Evolutionary conservation across 2,329 filamentous ascomycete genomes (phyloP), one percentile per base, ranked within the genome.

Genomic region (Pestalotiopsis sp.): DNA sequence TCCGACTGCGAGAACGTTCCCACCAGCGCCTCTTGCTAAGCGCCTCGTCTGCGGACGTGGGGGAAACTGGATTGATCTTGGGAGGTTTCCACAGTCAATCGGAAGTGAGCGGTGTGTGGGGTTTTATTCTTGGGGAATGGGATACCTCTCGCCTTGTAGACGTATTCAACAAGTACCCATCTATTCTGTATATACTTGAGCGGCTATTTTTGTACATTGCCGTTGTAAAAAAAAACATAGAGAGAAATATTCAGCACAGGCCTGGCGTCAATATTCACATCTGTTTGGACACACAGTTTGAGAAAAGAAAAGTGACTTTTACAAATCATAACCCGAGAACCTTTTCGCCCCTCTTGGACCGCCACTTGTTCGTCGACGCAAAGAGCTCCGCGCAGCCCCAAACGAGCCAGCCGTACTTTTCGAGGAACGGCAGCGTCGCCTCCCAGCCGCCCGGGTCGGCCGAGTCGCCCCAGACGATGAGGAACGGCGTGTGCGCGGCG

Each of bases 1-100:
- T 91, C 89, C 66, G 91, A 81, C 48, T 86, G 84, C 89, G 88
- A 93, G 66, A 94, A 75, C 55, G 62, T 75, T 7, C 75, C 75
- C 2, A 64, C 66, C 10, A 68, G 70, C 7, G 71, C 72, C 62
- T 72, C 73, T 40, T 75, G 74, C 66, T 75, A 69, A 56, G 60
- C 48, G 52, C 4, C 14, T 26, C 13, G 17, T 44, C 17, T 26
- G 3, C 17, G 17, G 40, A 48, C 30, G 4, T 48, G 40, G 40
- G 2, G 40, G 14, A 48, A 4, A 48, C 14, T 48, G 40, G 40
- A 48, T 48, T 17, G 44, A 20, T 20, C 20, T 9, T 52, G 17
- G 22, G 24, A 52, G 22, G 9, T 2, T 20, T 22, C 26, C n/a
- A 35, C 3, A 2, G 6, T 4, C n/a, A 22, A 39, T 39, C 9